Percentiles rank a stretch among this genome's conserved stretches.
These are phyloP conservation scores for Cutaneotrichosporon sp. DNA, from an alignment of 1,284 basidiomycete genomes.

Conservation along the genomic window DNA sequence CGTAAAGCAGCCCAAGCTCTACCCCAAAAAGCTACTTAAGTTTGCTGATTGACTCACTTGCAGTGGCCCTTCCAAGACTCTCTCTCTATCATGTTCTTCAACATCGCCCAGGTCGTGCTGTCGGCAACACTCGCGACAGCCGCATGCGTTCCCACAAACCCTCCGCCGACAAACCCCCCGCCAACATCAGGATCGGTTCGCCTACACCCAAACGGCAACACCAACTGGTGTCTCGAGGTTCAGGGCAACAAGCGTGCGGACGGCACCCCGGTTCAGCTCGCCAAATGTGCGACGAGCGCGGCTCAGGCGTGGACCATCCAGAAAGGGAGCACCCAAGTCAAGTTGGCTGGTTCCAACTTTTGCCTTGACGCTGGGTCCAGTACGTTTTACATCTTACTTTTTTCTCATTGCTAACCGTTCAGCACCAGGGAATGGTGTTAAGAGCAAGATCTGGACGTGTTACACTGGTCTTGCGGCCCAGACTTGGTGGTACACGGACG, in stretches of 20 bases:
- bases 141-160: neutral
- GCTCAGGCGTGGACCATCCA: conserved; percentile 22
- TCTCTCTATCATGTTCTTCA: neutral
- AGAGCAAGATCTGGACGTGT: conserved; percentile 24
- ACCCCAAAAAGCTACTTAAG: neutral
- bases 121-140: neutral
- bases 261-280: conserved; percentile 23
- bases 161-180: neutral
- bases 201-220: conserved; percentile 18
- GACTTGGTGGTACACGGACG: conserved; percentile 16
- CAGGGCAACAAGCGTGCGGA: conserved; percentile 17
- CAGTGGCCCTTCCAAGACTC: neutral
- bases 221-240: conserved; percentile 19
- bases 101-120: neutral
- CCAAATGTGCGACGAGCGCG: conserved; percentile 22
- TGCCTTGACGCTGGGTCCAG: conserved; percentile 5
- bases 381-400: neutral
- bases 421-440: conserved; percentile 17
- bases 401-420: neutral
- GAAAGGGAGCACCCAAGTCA: conserved; percentile 15
- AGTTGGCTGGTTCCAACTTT: conserved; percentile 29
- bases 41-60: neutral
- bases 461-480: conserved; percentile 17
- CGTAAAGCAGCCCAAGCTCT: too few species aligned
- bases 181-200: neutral